These are phyloP conservation scores for Vitis riparia DNA, from an alignment of 164 flowering plant species.

Conservation along the genomic window DNA sequence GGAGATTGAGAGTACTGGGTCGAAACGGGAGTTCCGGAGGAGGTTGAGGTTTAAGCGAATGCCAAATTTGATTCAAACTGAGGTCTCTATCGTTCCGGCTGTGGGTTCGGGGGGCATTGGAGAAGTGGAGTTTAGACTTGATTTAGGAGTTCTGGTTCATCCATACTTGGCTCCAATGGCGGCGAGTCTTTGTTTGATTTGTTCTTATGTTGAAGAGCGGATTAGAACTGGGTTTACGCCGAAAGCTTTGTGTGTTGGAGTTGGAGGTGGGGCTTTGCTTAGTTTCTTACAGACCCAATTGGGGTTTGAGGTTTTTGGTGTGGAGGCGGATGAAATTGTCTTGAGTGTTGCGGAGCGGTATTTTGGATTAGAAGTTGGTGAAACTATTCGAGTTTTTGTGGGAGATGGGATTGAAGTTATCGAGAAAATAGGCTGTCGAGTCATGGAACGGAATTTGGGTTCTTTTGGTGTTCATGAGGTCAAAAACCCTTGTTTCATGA, in stretches of 20 bases:
- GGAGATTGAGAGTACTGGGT: slow-evolving; percentile 37
- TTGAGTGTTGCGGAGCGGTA: slow-evolving; percentile 48
- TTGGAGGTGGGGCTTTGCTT: slow-evolving; percentile 89
- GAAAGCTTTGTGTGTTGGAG: slow-evolving; percentile 72
- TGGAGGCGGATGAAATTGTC: slow-evolving; percentile 72
- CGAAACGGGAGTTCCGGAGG: slow-evolving; percentile 58
- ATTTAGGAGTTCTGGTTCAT: slow-evolving; percentile 56
- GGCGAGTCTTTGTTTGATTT: slow-evolving; percentile 61
- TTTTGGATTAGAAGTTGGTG: slow-evolving; percentile 65
- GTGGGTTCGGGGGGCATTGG: slow-evolving; percentile 11
- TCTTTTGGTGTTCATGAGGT: slow-evolving; percentile 6
- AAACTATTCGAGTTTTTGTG: slow-evolving; percentile 33
- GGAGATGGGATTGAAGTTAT: slow-evolving; percentile 68
- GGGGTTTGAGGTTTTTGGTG: slow-evolving; percentile 69
- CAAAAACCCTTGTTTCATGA: background rate
- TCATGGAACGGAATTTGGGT: background rate
- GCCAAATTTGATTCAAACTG: slow-evolving; percentile 88
- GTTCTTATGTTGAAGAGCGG: slow-evolving; percentile 32
- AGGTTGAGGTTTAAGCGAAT: slow-evolving; percentile 85
- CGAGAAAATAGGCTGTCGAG: slow-evolving; percentile 24
- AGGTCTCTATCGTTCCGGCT: slow-evolving; percentile 47
- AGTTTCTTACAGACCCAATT: slow-evolving; percentile 48
- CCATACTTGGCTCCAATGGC: slow-evolving; percentile 85
- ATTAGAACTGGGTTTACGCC: slow-evolving; percentile 44
- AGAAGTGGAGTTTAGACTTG: slow-evolving; percentile 37